Conservation (phyloP, 345 rosid genomes). For the Moricandia moricandioides region DNA sequence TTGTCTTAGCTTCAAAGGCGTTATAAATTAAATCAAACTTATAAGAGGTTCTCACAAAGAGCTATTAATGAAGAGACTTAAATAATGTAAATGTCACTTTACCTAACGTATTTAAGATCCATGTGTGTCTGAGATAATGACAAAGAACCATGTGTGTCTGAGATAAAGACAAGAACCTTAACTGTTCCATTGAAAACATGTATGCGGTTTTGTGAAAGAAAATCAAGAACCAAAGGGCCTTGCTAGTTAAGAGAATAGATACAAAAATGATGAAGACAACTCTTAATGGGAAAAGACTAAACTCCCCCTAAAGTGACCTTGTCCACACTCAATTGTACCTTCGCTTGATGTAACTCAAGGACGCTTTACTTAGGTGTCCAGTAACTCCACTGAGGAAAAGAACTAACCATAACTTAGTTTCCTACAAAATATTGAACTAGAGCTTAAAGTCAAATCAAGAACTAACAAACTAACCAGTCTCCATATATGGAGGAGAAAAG, state of each 20-base stretch:
- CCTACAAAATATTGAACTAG: background rate
- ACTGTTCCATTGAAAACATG: slow-evolving; percentile 13
- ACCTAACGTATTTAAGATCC: slow-evolving; percentile 34
- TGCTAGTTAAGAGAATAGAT: slow-evolving; percentile 16
- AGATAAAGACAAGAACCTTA: slow-evolving; percentile 24
- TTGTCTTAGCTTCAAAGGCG: slow-evolving; percentile 20
- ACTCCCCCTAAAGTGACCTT: background rate
- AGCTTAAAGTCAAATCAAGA: background rate
- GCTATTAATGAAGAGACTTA: slow-evolving; percentile 24
- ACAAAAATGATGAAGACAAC: slow-evolving; percentile 19
- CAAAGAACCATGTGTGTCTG: too few relatives aligned
- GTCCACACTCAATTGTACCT: slow-evolving; percentile 2
- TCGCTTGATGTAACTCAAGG: background rate
- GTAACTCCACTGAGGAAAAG: background rate
- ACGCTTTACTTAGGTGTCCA: background rate
- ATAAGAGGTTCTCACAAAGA: slow-evolving; percentile 9
- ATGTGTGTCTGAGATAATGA: background rate
- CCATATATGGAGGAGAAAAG: slow-evolving; percentile 22
- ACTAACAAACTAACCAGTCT: slow-evolving; percentile 4
- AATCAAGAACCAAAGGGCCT: slow-evolving; percentile 12
- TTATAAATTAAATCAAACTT: background rate
- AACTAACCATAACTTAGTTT: slow-evolving; percentile 8
- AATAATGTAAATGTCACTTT: slow-evolving; percentile 24
- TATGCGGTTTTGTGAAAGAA: slow-evolving; percentile 15
- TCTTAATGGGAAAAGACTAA: slow-evolving; percentile 4